Percentiles rank a stretch among this genome's conserved stretches.
Conservation (phyloP, 371 early-diverging fungal genomes). For the Sporodiniella umbellata region DNA sequence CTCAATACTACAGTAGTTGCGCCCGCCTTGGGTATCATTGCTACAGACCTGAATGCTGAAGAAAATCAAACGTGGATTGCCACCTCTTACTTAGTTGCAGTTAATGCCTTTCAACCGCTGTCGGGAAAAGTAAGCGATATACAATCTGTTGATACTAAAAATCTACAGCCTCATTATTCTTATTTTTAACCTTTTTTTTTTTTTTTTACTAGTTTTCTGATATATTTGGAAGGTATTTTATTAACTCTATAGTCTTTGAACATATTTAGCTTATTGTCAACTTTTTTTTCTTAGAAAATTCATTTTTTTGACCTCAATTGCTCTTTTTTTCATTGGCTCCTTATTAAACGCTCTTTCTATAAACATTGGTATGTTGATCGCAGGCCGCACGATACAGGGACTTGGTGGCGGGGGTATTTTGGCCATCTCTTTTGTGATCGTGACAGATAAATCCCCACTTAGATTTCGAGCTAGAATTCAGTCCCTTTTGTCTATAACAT, state of each 20-base stretch:
- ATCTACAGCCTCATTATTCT: background rate
- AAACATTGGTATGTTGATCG: constrained; percentile 60
- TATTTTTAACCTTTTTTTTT: background rate
- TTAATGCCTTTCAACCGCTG: constrained; percentile 52
- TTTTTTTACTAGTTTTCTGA: constrained; percentile 46
- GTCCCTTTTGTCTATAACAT: constrained; percentile 56
- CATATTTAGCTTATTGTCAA: too few species aligned
- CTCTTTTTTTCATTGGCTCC: constrained; percentile 53
- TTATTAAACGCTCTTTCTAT: constrained; percentile 50
- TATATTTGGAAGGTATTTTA: constrained; percentile 52
- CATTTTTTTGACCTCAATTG: constrained; percentile 39
- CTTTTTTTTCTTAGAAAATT: constrained; percentile 45
- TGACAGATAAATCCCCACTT: constrained; percentile 21
- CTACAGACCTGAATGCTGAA: constrained; percentile 47
- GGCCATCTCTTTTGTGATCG: too few species aligned
- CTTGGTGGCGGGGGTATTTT: too few species aligned
- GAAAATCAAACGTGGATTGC: constrained; percentile 30
- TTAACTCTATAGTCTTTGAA: too few species aligned
- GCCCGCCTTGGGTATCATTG: constrained; percentile 61
- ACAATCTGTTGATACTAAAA: background rate
- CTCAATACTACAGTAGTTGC: constrained; percentile 78
- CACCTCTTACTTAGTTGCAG: constrained; percentile 51
- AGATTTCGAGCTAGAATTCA: constrained; percentile 66
- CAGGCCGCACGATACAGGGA: constrained; percentile 49
- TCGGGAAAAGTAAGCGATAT: constrained; percentile 51